Base-by-base conservation (phyloP, 768 basidiomycete species). In the Mycena metata region DNA sequence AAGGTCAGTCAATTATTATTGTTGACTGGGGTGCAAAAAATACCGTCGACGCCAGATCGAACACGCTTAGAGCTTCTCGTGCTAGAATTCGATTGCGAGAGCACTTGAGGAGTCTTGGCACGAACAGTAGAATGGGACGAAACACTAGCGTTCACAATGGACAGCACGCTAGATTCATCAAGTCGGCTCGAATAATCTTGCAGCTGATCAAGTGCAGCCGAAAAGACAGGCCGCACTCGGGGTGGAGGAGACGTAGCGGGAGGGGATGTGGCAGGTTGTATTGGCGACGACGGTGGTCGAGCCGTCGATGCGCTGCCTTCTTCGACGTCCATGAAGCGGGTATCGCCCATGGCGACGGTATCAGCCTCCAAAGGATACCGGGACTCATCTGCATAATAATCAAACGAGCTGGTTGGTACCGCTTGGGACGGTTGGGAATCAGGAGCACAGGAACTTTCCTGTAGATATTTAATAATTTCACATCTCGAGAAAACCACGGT, bases 391-490 rank as follows among this genome's bases (percentile, higher is more conserved):
- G 67, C 70, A 24, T 61, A 51, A 46, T 68, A 67, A 42, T 67
- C 71, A 5, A 65, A 50, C 16, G 57, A 60, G 26, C 60, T 64
- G 30, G 57, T 61, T 9, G 58, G 55, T 42, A 49, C 16, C 45
- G 49, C 49, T 52, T 45, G 56, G 56, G 68, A 69, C 41, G 75
- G 76, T 49, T 82, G 79, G 12, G 82, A 77, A 71, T 78, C 79
- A 42, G 77, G 74, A 23, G 78, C 69, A 55, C 55, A 64, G 7
- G 74, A 75, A 64, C 67, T 60, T 17, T 49, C 69, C 70, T 68
- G 41, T 11, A 13, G 26, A 3, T 2, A 51, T 42, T 50, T 23
- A 30, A 43, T 39, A 26, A 5, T 23, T 17, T 21, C n/a, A 35
- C n/a, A 6, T 33, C 43, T 5, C n/a, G n/a, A n/a, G n/a, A n/a